A percentile compares a stretch with the other conserved stretches of the same genome.
phyloP scores from a whole-genome alignment of 2,329 filamentous ascomycete genomes.

The Cladorrhinum sp. region DNA sequence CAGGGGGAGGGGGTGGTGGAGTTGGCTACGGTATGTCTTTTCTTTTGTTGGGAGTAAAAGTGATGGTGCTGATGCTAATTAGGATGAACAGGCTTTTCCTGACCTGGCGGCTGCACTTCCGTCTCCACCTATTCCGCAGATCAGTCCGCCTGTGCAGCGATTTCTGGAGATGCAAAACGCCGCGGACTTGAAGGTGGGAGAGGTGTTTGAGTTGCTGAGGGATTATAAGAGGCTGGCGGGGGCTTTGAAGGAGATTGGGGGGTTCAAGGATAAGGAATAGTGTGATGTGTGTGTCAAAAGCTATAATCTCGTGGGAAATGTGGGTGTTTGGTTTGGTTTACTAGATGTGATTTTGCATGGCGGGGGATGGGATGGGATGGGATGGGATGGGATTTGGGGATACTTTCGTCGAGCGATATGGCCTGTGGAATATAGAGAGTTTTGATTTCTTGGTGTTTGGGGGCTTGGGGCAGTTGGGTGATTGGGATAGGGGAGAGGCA shows the following conservation, averaged over 20 bases:
- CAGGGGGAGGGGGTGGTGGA: constrained; percentile 50
- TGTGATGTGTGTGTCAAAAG: too few species aligned
- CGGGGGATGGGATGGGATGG: too few species aligned
- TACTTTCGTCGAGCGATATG: too few species aligned
- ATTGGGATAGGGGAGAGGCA: too few species aligned
- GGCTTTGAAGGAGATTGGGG: constrained; percentile 60
- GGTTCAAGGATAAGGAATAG: constrained; percentile 46
- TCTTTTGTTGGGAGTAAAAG: background rate
- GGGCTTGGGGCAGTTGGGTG: too few species aligned
- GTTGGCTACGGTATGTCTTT: constrained; percentile 50
- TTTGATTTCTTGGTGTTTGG: too few species aligned
- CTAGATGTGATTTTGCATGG: too few species aligned
- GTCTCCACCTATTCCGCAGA: constrained; percentile 52
- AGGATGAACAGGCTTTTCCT: constrained; percentile 51
- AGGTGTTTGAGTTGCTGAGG: constrained; percentile 66
- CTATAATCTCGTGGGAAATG: too few species aligned
- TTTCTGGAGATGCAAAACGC: constrained; percentile 72
- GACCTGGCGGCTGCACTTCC: constrained; percentile 55
- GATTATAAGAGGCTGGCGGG: constrained; percentile 72
- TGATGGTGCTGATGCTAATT: background rate
- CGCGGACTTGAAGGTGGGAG: constrained; percentile 67
- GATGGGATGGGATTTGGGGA: too few species aligned
- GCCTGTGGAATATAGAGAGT: too few species aligned
- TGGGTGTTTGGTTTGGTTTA: background rate
- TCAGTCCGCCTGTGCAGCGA: constrained; percentile 65